Evolutionary conservation across 2,329 filamentous ascomycete genomes (phyloP), one percentile per base, ranked within the genome.

Genomic region (Ustulina deusta): DNA sequence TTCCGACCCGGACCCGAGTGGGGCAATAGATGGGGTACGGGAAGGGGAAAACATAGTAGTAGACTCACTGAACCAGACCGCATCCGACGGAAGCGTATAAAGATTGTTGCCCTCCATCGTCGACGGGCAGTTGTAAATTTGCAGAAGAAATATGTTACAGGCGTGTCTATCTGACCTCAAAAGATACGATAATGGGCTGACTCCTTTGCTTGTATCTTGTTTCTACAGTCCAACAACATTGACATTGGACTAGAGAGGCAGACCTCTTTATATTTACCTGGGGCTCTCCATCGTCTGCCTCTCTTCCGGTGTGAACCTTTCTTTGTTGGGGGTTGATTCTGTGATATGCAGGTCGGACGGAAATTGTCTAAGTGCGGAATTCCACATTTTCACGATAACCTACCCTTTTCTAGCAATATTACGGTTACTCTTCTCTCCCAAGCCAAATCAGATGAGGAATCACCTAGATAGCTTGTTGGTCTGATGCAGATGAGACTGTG

Each of bases 31-130:
- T 13, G 0, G 40, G 25, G 15, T n/a, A 34, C 7, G 4, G 22
- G 32, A 17, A 27, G 4, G 49, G 20, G 17, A 25, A 68, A 32
- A 49, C 11, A 20, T 2, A 22, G 13, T 34, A 27, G 27, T 36
- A 27, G 48, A 63, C 74, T 71, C 65, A 75, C 74, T 73, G 42
- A 76, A 69, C 74, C 74, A 76, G 46, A 76, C 74, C 32, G 72
- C 74, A 34, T 74, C 68, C 22, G 56, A n/a, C 5, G 74, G 74
- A 10, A 76, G 65, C 34, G 61, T 67, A 32, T 75, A 76, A 4
- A 64, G 62, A 25, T 59, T 13, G 11, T 20, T 61, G 27, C 51
- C 46, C 17, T 54, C 62, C 66, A 68, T 68, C 5, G 17, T 61
- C 9, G 29, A 46, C 9, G 10, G 44, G 20, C 46, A 52, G 25